A percentile compares a stretch with the other conserved stretches of the same genome.
Conservation (phyloP, 768 basidiomycete genomes). For the Lentinula sp. region DNA sequence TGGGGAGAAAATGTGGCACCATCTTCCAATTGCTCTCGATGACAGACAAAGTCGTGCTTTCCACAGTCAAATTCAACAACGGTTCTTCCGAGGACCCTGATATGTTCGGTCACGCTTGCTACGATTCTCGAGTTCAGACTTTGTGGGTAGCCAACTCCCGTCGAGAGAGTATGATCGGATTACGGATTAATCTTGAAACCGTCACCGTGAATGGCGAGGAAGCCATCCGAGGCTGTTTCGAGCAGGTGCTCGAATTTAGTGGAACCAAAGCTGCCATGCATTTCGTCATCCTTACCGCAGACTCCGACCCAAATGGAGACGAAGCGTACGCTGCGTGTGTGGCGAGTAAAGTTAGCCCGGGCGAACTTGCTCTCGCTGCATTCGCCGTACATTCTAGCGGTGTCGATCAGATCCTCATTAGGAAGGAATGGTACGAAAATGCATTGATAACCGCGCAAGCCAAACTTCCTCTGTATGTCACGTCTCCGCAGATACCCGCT, state of each 20-base stretch:
- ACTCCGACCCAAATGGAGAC: slow-evolving; percentile 76
- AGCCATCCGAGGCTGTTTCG: slow-evolving; percentile 57
- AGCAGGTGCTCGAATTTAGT: slow-evolving; percentile 77
- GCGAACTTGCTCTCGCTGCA: slow-evolving; percentile 75
- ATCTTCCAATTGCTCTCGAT: slow-evolving; percentile 78
- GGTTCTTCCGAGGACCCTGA: slow-evolving; percentile 66
- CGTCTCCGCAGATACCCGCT: slow-evolving; percentile 22
- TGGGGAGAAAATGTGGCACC: slow-evolving; percentile 81
- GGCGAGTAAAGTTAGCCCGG: slow-evolving; percentile 71
- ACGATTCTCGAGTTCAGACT: slow-evolving; percentile 80
- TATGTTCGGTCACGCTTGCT: slow-evolving; percentile 86
- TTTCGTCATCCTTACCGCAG: slow-evolving; percentile 82
- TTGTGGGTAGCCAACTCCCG: slow-evolving; percentile 86
- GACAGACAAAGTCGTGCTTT: slow-evolving; percentile 65
- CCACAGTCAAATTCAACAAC: slow-evolving; percentile 75
- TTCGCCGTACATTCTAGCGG: slow-evolving; percentile 89
- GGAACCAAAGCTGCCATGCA: slow-evolving; percentile 85
- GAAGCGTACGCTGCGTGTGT: slow-evolving; percentile 82
- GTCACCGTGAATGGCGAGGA: slow-evolving; percentile 58
- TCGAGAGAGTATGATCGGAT: slow-evolving; percentile 77
- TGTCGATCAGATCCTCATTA: slow-evolving; percentile 82
- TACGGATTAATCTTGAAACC: slow-evolving; percentile 64
- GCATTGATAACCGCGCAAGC: slow-evolving; percentile 49
- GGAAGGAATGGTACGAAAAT: slow-evolving; percentile 80
- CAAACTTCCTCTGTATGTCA: slow-evolving; percentile 53